Base-by-base conservation (phyloP, 2,329 filamentous ascomycete genomes). In the Alternaria sp. region DNA sequence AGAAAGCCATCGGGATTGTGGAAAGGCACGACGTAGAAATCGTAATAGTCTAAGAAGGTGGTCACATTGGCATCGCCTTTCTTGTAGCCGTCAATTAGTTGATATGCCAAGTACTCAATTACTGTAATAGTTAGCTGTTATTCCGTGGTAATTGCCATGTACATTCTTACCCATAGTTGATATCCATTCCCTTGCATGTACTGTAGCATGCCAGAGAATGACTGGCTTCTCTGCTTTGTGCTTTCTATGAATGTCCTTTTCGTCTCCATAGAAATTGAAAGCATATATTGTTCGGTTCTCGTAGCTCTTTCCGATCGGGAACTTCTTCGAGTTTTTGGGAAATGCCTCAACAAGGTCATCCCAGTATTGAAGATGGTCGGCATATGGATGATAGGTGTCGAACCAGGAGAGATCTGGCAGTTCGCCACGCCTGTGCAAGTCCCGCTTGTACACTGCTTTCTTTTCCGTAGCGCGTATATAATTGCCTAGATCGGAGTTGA, bases 401-500 rank as follows among this genome's bases (percentile, higher is more conserved):
- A 70, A 78, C 73, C 74, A 78, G 0, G 73, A 66, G 84, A 72
- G 89, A 12, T 66, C 63, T 27, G 68, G 62, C 5, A 70, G 67
- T 57, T 84, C 81, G 18, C 73, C 75, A 30, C 64, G 59, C 50
- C 66, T 67, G 25, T 68, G 60, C 14, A 70, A 25, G 3, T 34
- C 51, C 14, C 64, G 63, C 14, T 59, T 64, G 46, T 69, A 72
- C 7, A 62, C 28, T 1, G 41, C 16, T 10, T 52, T n/a, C 32
- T 63, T 68, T 5, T 70, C 63, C 14, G 62, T 67, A 6, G 60
- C 53, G 5, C 72, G 70, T 62, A 84, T 84, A 10, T 80, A 78
- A 9, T 69, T 69, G 25, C 81, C 82, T 27, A 84, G 71, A 64
- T 85, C 76, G 14, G 78, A 74, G 60, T 84, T 81, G 74, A 84